Evolutionary conservation across 768 basidiomycete genomes (phyloP).

Genomic region (Russula sp.): DNA sequence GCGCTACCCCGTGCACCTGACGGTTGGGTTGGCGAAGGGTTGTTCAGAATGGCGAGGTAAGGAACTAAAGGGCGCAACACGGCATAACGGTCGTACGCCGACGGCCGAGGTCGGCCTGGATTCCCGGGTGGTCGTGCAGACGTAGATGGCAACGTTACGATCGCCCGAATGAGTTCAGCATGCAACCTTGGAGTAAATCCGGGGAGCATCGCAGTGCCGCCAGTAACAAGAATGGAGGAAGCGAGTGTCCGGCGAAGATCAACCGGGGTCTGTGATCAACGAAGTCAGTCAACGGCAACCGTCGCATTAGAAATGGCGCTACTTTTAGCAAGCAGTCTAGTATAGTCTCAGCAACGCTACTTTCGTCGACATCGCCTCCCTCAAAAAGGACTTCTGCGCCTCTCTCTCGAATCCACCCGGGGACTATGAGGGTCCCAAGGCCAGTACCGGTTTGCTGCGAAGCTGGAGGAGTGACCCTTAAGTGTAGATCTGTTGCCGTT

Average conservation of each 20-base stretch:
- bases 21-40: constrained; percentile 59
- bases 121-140: constrained; percentile 40
- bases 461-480: constrained; percentile 64
- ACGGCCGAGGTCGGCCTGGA: constrained; percentile 43
- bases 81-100: constrained; percentile 71
- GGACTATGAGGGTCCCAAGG: constrained; percentile 74
- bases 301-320: constrained; percentile 18
- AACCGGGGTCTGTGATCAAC: constrained; percentile 63
- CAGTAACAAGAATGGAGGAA: constrained; percentile 79
- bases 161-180: constrained; percentile 62
- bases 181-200: constrained; percentile 92
- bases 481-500: constrained; percentile 68
- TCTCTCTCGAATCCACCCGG: constrained; percentile 93
- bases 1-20: constrained; percentile 50
- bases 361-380: constrained; percentile 84
- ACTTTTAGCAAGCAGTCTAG: constrained; percentile 81
- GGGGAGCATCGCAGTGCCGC: constrained; percentile 89
- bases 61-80: constrained; percentile 66
- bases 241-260: constrained; percentile 85
- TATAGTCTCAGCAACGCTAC: constrained; percentile 77
- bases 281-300: constrained; percentile 19
- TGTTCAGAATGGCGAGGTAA: constrained; percentile 81
- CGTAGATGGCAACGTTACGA: constrained; percentile 43
- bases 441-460: constrained; percentile 70
- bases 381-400: constrained; percentile 90